A percentile compares a stretch with the other conserved stretches of the same genome.
phyloP scores from a whole-genome alignment of 2,329 filamentous ascomycete species.

The Beauveria caledonica region DNA sequence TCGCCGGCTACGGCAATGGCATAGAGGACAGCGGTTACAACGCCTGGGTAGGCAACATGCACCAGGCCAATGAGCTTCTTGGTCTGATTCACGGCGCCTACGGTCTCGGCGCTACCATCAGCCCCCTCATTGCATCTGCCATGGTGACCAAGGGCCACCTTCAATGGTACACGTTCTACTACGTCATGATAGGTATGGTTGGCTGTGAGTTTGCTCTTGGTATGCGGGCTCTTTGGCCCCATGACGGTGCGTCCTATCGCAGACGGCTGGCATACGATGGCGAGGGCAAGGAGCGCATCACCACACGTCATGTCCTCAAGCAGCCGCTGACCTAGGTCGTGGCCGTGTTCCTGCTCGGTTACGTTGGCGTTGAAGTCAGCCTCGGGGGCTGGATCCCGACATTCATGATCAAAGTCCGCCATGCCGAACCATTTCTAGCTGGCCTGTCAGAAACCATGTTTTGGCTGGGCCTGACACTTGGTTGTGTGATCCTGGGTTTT shows the following conservation, averaged over 20 bases:
- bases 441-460: constrained; percentile 74
- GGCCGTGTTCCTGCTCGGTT: constrained; percentile 66
- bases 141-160: constrained; percentile 57
- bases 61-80: constrained; percentile 62
- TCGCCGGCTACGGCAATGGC: constrained; percentile 65
- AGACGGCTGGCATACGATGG: constrained; percentile 20
- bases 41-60: constrained; percentile 61
- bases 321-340: constrained; percentile 61
- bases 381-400: constrained; percentile 73
- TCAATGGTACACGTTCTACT: constrained; percentile 69
- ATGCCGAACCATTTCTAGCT: constrained; percentile 60
- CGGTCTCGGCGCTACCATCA: constrained; percentile 60
- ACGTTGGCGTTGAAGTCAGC: constrained; percentile 70
- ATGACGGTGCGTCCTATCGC: constrained; percentile 50
- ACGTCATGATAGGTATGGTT: constrained; percentile 58
- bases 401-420: constrained; percentile 75
- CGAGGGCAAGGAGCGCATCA: constrained; percentile 33
- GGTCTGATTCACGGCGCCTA: constrained; percentile 67
- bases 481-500: constrained; percentile 65
- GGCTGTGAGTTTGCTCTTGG: constrained; percentile 46
- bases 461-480: constrained; percentile 75
- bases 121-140: constrained; percentile 62
- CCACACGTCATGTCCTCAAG: constrained; percentile 35
- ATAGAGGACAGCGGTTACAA: constrained; percentile 54
- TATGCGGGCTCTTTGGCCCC: constrained; percentile 53